A percentile compares a stretch with the other conserved stretches of the same genome.
Evolutionary conservation across 2,329 filamentous ascomycete species (phyloP).

Genomic region (Aspergillus nomiae): DNA sequence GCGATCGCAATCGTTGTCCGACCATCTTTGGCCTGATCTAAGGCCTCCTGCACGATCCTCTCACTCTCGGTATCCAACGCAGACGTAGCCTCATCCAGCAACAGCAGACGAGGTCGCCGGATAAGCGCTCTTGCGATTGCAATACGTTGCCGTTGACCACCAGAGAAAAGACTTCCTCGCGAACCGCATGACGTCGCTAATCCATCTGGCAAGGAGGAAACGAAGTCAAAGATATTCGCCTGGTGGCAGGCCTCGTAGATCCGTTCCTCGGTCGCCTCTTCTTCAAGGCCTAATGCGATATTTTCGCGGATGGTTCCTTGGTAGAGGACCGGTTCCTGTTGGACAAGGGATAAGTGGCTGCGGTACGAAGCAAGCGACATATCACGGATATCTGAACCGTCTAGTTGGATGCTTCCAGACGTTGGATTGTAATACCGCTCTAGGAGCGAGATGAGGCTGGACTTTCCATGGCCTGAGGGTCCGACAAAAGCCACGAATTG

Average conservation of each 20-base stretch:
- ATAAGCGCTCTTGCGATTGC: constrained; percentile 47
- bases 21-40: constrained; percentile 16
- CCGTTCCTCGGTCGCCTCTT: constrained; percentile 27
- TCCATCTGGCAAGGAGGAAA: constrained; percentile 40
- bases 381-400: constrained; percentile 61
- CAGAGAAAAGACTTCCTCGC: constrained; percentile 38
- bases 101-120: constrained; percentile 40
- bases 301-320: constrained; percentile 71
- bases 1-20: constrained; percentile 41
- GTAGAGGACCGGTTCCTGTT: constrained; percentile 73
- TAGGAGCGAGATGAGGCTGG: constrained; percentile 63
- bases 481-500: constrained; percentile 61
- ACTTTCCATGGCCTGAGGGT: constrained; percentile 61
- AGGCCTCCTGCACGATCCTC: constrained; percentile 22
- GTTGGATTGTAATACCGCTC: constrained; percentile 70
- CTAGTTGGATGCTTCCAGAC: constrained; percentile 65
- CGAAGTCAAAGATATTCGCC: constrained; percentile 41
- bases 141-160: constrained; percentile 47
- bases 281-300: constrained; percentile 58
- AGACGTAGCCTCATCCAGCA: constrained; percentile 49
- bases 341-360: constrained; percentile 68
- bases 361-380: constrained; percentile 66
- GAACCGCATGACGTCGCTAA: constrained; percentile 38
- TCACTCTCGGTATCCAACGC: constrained; percentile 44
- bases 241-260: constrained; percentile 36